A percentile compares a stretch with the other conserved stretches of the same genome.
phyloP scores from a whole-genome alignment of 2,329 filamentous ascomycete species.

The Alternaria ethzedia region DNA sequence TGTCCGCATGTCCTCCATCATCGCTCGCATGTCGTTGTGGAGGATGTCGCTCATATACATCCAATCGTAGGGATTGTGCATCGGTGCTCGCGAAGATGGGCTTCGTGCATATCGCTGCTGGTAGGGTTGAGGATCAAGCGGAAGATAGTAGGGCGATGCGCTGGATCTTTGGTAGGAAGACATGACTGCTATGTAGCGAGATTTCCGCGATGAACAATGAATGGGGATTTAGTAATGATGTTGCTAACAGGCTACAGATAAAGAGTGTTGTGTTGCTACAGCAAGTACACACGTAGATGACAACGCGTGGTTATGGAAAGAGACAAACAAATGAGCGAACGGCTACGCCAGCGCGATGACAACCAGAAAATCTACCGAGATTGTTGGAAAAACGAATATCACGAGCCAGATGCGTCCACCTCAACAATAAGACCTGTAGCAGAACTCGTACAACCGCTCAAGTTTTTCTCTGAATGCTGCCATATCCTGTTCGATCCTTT shows the following conservation, averaged over 20 bases:
- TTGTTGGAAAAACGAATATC: background rate
- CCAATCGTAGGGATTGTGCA: background rate
- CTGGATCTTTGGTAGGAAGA: background rate
- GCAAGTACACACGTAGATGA: background rate
- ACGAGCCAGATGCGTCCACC: background rate
- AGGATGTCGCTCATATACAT: constrained; percentile 5
- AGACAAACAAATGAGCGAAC: background rate
- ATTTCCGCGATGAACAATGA: background rate
- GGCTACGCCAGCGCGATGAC: background rate
- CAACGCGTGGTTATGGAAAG: background rate
- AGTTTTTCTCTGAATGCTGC: background rate
- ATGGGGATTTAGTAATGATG: background rate
- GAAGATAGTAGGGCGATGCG: background rate
- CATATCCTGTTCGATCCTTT: background rate
- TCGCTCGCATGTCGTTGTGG: constrained; percentile 2
- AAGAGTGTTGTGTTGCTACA: background rate
- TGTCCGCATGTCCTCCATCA: constrained; percentile 11
- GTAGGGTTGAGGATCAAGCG: background rate
- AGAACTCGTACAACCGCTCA: background rate
- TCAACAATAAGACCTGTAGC: background rate
- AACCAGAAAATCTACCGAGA: background rate
- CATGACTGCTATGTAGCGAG: background rate
- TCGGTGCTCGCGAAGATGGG: background rate
- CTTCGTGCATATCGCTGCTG: background rate
- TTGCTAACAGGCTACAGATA: background rate